Percentiles rank a stretch among this genome's conserved stretches.
phyloP scores from a whole-genome alignment of 768 basidiomycete species.

The Lepiota subincarnata region DNA sequence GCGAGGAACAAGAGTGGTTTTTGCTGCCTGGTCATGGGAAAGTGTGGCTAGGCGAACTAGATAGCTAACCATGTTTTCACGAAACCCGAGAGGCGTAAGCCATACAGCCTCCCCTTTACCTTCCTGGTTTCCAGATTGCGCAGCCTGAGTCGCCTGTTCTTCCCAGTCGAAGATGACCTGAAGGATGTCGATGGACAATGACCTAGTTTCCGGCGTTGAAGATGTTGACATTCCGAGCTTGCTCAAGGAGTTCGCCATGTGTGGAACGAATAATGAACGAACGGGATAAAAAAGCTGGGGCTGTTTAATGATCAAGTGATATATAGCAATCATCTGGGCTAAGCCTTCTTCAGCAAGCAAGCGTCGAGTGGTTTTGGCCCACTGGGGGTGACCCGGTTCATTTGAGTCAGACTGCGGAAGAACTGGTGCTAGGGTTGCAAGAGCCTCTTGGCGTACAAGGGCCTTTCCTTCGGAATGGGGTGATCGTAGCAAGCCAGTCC shows the following conservation, averaged over 20 bases:
- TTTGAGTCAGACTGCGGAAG: conserved; percentile 59
- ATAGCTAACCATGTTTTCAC: conserved; percentile 93
- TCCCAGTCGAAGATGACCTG: conserved; percentile 96
- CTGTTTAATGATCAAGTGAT: conserved; percentile 90
- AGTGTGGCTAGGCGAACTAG: conserved; percentile 86
- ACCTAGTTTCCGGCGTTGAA: conserved; percentile 75
- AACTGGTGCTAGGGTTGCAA: conserved; percentile 81
- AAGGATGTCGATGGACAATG: conserved; percentile 83
- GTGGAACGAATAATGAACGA: conserved; percentile 87
- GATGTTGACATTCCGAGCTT: conserved; percentile 80
- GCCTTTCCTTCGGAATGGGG: conserved; percentile 69
- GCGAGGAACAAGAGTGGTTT: conserved; percentile 51
- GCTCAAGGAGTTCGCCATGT: conserved; percentile 85
- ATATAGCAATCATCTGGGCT: conserved; percentile 68
- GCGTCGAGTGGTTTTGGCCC: conserved; percentile 84
- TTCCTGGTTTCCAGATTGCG: conserved; percentile 17
- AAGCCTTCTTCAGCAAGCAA: conserved; percentile 89
- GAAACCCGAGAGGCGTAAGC: conserved; percentile 73
- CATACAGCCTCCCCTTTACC: conserved; percentile 33
- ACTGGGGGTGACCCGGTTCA: conserved; percentile 62
- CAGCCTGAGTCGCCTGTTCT: conserved; percentile 47
- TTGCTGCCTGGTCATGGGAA: conserved; percentile 48
- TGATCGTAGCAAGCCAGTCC: conserved; percentile 83
- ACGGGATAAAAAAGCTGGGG: conserved; percentile 90
- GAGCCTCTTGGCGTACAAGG: conserved; percentile 75